Evolutionary conservation across 2,329 filamentous ascomycete species (phyloP), one percentile per base, ranked within the genome.

Genomic region (Orbilia brochopaga): DNA sequence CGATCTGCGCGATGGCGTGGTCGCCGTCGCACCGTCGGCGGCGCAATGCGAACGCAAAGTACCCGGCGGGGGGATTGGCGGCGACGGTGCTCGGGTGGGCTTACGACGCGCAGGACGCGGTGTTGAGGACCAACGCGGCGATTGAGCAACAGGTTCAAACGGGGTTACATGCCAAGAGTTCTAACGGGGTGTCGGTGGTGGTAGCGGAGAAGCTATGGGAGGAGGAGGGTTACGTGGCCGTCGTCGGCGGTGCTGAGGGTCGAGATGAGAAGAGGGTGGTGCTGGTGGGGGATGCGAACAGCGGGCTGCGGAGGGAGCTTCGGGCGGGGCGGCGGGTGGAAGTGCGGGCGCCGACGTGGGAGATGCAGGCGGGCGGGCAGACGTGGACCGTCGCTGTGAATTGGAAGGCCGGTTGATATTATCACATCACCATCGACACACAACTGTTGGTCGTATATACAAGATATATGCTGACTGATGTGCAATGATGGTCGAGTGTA

Each of bases 1-100:
- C 67, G 55, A 72, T 72, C 64, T 72, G 67, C 55, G 67, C 67
- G 27, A 72, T 72, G 67, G 67, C 67, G 11, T 72, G 67, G 67
- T 72, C 67, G n/a, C 67, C 67, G 10, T 72, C 67, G 42, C 67
- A 72, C 52, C 40, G 67, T 30, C 59, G 56, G 13, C 55, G 67
- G 40, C 35, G 67, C 13, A 65, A 65, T 35, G 55, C 55, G 17
- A 72, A 65, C 46, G 52, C 21, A 13, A 65, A 61, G 60, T 72
- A 72, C 56, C 57, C 65, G 23, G 65, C 60, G 13, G 67, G 67
- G 6, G 67, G 67, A 48, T 61, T 72, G 51, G 67, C 67, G 19
- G 13, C 50, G 2, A 72, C 60, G 8, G 67, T 72, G 1, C 32
- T 72, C 11, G 67, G 67, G 15, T 72, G 67, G 67, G 67, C 67